A percentile compares a stretch with the other conserved stretches of the same genome.
Evolutionary conservation across 2,329 filamentous ascomycete species (phyloP).

Genomic region (Neonectria magnoliae): DNA sequence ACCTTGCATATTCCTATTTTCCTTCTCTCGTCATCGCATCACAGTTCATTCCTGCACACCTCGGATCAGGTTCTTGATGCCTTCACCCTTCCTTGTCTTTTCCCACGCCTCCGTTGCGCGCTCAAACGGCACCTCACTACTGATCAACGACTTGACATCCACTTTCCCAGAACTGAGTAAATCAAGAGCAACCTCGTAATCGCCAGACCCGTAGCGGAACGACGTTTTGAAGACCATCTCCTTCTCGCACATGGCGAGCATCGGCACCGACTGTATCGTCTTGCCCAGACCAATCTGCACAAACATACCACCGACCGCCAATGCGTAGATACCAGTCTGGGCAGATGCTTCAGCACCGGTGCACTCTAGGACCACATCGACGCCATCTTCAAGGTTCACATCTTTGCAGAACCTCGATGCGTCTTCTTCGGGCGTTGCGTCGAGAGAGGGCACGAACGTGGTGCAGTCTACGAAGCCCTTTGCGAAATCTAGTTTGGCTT

Average conservation of each 20-base stretch:
- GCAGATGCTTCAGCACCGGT: conserved; percentile 32
- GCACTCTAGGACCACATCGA: conserved; percentile 54
- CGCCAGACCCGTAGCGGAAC: conserved; percentile 88
- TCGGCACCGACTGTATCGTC: conserved; percentile 48
- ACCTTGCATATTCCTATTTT: too few relatives aligned
- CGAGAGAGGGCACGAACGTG: not conserved
- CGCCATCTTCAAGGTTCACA: conserved; percentile 73
- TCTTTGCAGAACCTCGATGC: conserved; percentile 19
- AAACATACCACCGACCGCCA: conserved; percentile 25
- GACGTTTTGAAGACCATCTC: conserved; percentile 86
- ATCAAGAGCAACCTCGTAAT: conserved; percentile 85
- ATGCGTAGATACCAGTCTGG: conserved; percentile 22
- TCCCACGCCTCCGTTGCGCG: conserved; percentile 72
- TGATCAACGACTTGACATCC: conserved; percentile 82
- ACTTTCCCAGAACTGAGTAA: conserved; percentile 77
- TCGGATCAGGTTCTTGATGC: conserved; percentile 73
- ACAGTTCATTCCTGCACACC: not conserved
- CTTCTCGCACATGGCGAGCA: conserved; percentile 87
- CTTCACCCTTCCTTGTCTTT: conserved; percentile 85
- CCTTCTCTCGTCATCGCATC: not conserved
- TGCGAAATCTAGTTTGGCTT: conserved; percentile 33
- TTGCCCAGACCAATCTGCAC: conserved; percentile 34
- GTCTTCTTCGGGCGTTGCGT: conserved; percentile 20
- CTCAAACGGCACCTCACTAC: conserved; percentile 80
- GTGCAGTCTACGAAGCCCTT: conserved; percentile 20